Evolutionary conservation across 148 eudicot species (phyloP).

Genomic region (Pharnaceum exiguum): DNA sequence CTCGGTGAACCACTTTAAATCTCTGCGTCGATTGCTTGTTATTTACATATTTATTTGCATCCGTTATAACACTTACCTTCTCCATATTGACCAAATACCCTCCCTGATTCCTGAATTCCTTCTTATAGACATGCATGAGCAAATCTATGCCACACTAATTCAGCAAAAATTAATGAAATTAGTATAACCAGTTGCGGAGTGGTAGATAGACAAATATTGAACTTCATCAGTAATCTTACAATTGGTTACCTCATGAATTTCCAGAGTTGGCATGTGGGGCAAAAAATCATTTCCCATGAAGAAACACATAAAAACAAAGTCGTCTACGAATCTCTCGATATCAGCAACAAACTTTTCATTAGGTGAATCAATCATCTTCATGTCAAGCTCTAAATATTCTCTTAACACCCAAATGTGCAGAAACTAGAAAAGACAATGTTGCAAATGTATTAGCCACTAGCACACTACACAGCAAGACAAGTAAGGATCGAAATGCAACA

Average conservation of each 20-base stretch:
- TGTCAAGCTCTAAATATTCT: constrained; percentile 81
- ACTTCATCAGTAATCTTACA: neutral
- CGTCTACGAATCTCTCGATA: constrained; percentile 78
- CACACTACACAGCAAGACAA: neutral
- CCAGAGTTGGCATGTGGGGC: constrained; percentile 95
- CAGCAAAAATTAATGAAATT: neutral
- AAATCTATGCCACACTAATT: constrained; percentile 74
- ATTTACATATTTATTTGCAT: too few species aligned
- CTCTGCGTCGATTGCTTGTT: too few species aligned
- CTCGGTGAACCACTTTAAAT: too few species aligned
- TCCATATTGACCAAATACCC: constrained; percentile 69
- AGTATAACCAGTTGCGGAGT: too few species aligned
- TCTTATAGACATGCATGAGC: constrained; percentile 78
- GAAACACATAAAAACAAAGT: constrained; percentile 90
- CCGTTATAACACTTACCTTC: constrained; percentile 12
- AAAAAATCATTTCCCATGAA: constrained; percentile 95
- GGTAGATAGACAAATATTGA: neutral
- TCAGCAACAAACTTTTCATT: constrained; percentile 44
- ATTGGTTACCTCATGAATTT: constrained; percentile 80
- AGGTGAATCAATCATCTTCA: constrained; percentile 66
- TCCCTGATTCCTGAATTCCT: constrained; percentile 56
- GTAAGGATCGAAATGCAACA: neutral
- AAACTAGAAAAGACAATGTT: constrained; percentile 48
- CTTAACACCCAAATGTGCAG: constrained; percentile 87
- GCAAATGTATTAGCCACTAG: too few species aligned